phyloP scores from a whole-genome alignment of 1,139 yeast genomes.

The Lodderomyces beijingensis region DNA sequence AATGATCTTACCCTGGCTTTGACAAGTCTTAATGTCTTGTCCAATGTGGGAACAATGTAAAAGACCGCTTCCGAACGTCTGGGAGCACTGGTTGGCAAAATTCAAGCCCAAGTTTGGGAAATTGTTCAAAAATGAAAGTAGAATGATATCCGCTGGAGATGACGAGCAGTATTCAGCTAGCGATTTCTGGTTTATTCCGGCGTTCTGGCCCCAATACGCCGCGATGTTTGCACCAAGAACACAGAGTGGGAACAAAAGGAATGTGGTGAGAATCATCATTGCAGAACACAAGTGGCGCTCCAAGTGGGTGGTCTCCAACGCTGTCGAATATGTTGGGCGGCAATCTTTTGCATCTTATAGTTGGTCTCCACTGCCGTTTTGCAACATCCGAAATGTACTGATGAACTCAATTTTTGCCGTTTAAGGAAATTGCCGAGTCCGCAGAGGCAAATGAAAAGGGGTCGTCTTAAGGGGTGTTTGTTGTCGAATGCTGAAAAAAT shows the following conservation, averaged over 20 bases:
- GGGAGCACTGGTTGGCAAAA: slow-evolving; percentile 65
- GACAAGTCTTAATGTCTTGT: slow-evolving; percentile 74
- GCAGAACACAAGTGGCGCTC: no score
- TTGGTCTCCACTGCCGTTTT: no score
- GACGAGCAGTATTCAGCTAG: slow-evolving; percentile 66
- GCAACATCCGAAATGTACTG: no score
- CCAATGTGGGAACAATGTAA: slow-evolving; percentile 62
- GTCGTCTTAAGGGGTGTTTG: no score
- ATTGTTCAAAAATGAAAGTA: slow-evolving; percentile 63
- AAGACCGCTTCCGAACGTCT: slow-evolving; percentile 51
- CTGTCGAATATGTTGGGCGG: no score
- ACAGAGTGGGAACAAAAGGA: slow-evolving; percentile 2
- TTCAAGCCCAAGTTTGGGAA: slow-evolving; percentile 57
- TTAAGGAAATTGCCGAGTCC: no score
- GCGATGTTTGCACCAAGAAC: slow-evolving; percentile 28
- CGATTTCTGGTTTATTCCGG: slow-evolving; percentile 60
- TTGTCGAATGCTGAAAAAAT: no score
- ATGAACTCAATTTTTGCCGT: no score
- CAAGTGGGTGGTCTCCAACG: no score
- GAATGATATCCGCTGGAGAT: slow-evolving; percentile 63
- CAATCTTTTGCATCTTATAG: background rate
- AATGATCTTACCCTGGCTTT: slow-evolving; percentile 69
- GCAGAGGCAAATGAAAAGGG: no score
- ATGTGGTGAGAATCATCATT: background rate
- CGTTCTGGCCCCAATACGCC: slow-evolving; percentile 83